Evolutionary conservation across 441 rosid genomes (phyloP).

Genomic region (Pelargonium fulgidum): DNA sequence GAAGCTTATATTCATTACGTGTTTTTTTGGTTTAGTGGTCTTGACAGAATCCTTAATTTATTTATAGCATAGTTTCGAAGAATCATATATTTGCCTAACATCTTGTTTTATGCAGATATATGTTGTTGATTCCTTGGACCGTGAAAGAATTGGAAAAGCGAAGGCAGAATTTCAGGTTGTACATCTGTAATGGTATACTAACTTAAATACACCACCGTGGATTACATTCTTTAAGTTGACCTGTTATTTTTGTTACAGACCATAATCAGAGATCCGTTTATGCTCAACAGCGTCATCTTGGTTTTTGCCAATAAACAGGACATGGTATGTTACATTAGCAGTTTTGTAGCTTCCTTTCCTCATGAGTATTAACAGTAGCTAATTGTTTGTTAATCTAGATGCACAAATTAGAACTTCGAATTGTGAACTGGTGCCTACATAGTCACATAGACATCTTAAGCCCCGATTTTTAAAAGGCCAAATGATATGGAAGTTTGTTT

Average conservation of each 20-base stretch:
- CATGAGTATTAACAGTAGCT: not conserved
- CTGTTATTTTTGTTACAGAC: slow-evolving; percentile 46
- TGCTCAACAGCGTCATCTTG: slow-evolving; percentile 88
- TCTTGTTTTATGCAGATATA: slow-evolving; percentile 52
- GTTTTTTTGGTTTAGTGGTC: not conserved
- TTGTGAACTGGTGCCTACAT: not conserved
- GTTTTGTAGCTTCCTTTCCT: slow-evolving; percentile 5
- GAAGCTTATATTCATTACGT: not conserved
- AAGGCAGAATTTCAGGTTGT: slow-evolving; percentile 91
- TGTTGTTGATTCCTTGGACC: slow-evolving; percentile 95
- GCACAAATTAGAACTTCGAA: not conserved
- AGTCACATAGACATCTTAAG: too few species aligned
- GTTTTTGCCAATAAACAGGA: slow-evolving; percentile 99
- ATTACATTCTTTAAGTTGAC: slow-evolving; percentile 25
- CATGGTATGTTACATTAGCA: slow-evolving; percentile 51
- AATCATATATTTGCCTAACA: not conserved
- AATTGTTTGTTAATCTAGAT: slow-evolving; percentile 1
- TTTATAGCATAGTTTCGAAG: not conserved
- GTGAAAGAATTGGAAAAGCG: slow-evolving; percentile 91
- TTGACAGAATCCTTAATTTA: not conserved
- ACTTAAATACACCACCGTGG: slow-evolving; percentile 17
- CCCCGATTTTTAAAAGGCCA: too few species aligned
- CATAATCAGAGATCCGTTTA: slow-evolving; percentile 90
- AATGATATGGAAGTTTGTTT: too few species aligned
- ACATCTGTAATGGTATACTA: slow-evolving; percentile 16